These are phyloP conservation scores for Talaromyces islandicus DNA, from an alignment of 2,329 filamentous ascomycete genomes.

Conservation along the genomic window DNA sequence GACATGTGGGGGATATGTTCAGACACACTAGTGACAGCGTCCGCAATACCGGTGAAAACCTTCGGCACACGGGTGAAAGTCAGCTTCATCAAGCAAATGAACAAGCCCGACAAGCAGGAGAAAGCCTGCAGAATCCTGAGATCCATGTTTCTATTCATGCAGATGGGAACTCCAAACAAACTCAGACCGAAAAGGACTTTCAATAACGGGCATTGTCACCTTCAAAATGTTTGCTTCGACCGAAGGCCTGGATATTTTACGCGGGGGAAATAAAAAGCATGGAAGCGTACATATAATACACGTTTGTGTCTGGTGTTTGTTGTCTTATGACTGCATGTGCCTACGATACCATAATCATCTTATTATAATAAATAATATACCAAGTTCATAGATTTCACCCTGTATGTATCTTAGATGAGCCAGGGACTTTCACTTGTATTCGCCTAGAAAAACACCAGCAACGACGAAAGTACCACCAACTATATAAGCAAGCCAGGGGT, in stretches of 20 bases:
- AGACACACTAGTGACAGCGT: constrained; percentile 1
- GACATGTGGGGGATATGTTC: not conserved
- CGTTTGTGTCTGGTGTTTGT: not conserved
- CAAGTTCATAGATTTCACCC: not conserved
- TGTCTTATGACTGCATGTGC: not conserved
- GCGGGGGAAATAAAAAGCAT: not conserved
- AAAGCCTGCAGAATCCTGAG: not conserved
- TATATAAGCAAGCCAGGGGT: not conserved
- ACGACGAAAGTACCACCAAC: not conserved
- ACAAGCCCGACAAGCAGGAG: constrained; percentile 8
- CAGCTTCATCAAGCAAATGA: not conserved
- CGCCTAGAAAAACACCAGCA: not conserved
- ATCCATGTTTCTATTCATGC: not conserved
- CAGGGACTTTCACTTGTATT: not conserved
- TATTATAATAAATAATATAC: not conserved
- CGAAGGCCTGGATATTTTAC: not conserved
- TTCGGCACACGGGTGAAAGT: constrained; percentile 5
- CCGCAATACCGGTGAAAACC: constrained; percentile 3
- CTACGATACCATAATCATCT: not conserved
- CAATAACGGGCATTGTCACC: not conserved
- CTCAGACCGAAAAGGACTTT: not conserved
- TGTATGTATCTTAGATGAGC: not conserved
- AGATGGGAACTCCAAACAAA: not conserved
- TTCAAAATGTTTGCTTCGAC: not conserved
- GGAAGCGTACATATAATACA: not conserved